Evolutionary conservation across 1,284 basidiomycete species (phyloP).

Genomic region (Sporisorium sorghi): DNA sequence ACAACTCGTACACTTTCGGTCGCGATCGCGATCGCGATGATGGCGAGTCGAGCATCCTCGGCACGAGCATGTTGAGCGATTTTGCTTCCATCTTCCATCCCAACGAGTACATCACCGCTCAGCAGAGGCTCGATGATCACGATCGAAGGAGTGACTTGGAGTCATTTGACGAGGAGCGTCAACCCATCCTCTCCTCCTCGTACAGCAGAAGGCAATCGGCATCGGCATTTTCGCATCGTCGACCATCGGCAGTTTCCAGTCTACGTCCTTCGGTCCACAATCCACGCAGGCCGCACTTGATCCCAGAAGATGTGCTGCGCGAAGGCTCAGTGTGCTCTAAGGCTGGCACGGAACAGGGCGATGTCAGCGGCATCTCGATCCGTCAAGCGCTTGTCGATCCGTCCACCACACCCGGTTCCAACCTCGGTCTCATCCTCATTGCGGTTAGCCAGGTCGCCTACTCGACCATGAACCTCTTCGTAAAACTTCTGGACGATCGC

Average conservation of each 20-base stretch:
- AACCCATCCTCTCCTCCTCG: conserved; percentile 20
- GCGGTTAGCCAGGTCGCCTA: conserved; percentile 54
- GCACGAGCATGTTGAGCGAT: conserved; percentile 41
- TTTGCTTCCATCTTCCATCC: conserved; percentile 51
- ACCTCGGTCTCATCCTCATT: conserved; percentile 49
- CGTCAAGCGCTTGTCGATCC: conserved; percentile 45
- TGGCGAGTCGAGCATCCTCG: conserved; percentile 23
- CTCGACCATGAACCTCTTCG: conserved; percentile 74
- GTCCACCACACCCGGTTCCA: conserved; percentile 42
- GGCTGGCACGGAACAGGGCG: conserved; percentile 13
- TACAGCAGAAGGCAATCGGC: conserved; percentile 21
- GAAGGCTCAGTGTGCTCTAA: conserved; percentile 36
- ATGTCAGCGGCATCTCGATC: conserved; percentile 40
- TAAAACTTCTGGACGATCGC: conserved; percentile 73
- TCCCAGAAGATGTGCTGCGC: conserved; percentile 24
- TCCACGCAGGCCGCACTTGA: conserved; percentile 18
- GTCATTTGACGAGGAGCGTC: conserved; percentile 35
- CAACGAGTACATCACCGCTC: conserved; percentile 44
- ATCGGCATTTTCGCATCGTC: conserved; percentile 23
- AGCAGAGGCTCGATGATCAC: conserved; percentile 31
- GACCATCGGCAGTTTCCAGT: conserved; percentile 31
- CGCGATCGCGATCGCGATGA: conserved; percentile 25
- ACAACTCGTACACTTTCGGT: conserved; percentile 10
- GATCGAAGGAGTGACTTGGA: conserved; percentile 30
- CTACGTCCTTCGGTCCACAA: conserved; percentile 19